Evolutionary conservation across 345 rosid genomes (phyloP), one percentile per base, ranked within the genome.

Genomic region (Hibiscus tridactylites): DNA sequence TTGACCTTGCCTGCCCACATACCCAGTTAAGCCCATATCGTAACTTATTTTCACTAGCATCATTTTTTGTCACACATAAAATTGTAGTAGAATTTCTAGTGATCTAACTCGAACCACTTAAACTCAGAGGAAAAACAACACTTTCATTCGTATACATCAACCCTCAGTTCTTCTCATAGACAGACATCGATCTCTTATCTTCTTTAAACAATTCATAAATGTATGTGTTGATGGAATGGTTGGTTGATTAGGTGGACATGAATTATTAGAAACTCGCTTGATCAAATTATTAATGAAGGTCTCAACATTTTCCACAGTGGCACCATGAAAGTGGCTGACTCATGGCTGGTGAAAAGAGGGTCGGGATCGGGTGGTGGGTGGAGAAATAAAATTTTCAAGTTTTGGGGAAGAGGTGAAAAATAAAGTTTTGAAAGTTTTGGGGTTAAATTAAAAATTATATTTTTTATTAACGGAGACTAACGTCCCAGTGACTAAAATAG

Each of bases 191-290:
- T 58, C 87, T 82, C 75, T 86, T 84, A 76, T 95, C 99, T 80
- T 95, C 99, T 49, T 89, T 92, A 80, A 86, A 89, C 39, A 95
- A 77, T 88, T 95, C 99, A 61, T 92, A 95, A 50, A 95, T 83
- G 79, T 89, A 95, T 2, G 96, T 83, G 77, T 83, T 85, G 9
- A 92, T 84, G 97, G 93, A 35, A 82, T 80, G 15, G 76, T 80
- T 17, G 87, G 83, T 67, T 91, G 87, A 77, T 96, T 89, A 46
- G 98, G 99, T n/a, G 99, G 91, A 59, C 99, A 98, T 0, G 98
- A 89, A 68, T 81, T 79, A 78, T 92, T 95, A 59, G 84, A 76
- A 74, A 90, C 92, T 31, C 94, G 83, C 57, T 68, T 80, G 73
- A 95, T 86, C 91, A 95, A 69, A 71, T 92, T 90, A 15, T 67